Evolutionary conservation across 2,329 filamentous ascomycete species (phyloP), one percentile per base, ranked within the genome.

Genomic region (Cytospora leucostoma): DNA sequence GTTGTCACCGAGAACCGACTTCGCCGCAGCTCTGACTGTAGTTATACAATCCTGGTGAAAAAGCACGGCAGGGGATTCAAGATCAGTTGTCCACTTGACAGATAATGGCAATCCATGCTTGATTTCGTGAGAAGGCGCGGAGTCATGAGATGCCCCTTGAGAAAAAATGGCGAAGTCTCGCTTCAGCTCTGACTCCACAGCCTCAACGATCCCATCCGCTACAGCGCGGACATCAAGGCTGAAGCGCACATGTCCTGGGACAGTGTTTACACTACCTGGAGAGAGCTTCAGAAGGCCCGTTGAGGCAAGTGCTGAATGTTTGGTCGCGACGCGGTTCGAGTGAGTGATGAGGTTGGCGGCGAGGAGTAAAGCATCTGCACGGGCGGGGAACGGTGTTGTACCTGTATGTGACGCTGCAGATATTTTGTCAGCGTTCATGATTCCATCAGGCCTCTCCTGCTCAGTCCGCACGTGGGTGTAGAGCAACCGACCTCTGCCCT

Each of bases 191-290:
- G 77, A 72, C 69, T 89, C 87, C 51, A 90, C 79, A n/a, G 76
- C 74, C 4, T 81, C 77, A 1, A 91, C 81, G 3, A 79, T 81
- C 32, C 77, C 76, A 69, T 89, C 84, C 38, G 81, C 78, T 6
- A 79, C 81, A 0, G 84, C 81, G 37, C 89, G 84, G 59, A 92
- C 84, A 70, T 92, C 89, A 6, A 92, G 81, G 35, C 81, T 86
- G 73, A 92, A 90, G 52, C 80, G 80, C 7, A 92, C 90, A 35
- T 78, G 74, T 0, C 88, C 88, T 0, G 90, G 88, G 0, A 92
- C 87, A 0, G 90, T 93, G 73, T 93, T 92, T 17, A 89, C 89
- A 65, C 83, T 88, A 5, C 88, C 88, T 0, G 89, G 89, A 54
- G 81, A 82, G 8, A 88, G 77, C 13, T 81, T 70, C 35, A 93